Base-by-base conservation (phyloP, 2,329 filamentous ascomycete species). In the Zelopaecilomyces penicillatus region DNA sequence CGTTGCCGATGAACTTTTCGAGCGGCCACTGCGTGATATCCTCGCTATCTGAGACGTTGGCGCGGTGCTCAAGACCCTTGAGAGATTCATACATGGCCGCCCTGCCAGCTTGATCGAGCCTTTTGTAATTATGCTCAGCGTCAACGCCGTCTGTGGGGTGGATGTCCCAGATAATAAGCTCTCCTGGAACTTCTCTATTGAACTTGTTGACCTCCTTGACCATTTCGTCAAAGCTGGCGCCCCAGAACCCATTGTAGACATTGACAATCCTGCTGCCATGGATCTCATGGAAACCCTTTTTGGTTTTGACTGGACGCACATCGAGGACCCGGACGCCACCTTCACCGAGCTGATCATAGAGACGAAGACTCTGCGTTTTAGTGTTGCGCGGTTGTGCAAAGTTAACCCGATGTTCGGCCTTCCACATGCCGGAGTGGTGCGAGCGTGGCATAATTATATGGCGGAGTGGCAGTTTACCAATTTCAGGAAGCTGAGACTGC, bases 131-230 rank as follows among this genome's bases (percentile, higher is more conserved):
- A 4, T 9, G 12, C 5, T 42, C 43, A 38, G 34, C 39, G n/a
- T 33, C 47, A 4, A 44, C 33, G 7, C 27, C 6, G 12, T 12
- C 30, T 5, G 19, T 6, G 30, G 47, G 37, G 32, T 60, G 51
- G 9, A 65, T 45, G 40, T 65, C 62, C 44, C 54, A 52, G 44
- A 65, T 63, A 53, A 60, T 52, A 38, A 65, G 52, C 48, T 65
- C 62, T 8, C 62, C 62, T 3, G 61, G 61, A 26, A 52, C 38
- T 5, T 55, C 35, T 0, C 45, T 30, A 39, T 57, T 60, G 49
- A 63, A 65, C 4, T 46, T 29, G 46, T 62, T 63, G 45, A 63
- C 49, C 3, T 50, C 45, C 4, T 51, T 39, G 9, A 62, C 48
- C 51, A 65, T 59, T n/a, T 55, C 53, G 8, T 52, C 30, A 33